Base-by-base conservation (phyloP, 495 filamentous ascomycete species). In the Penicillium cosmopolitanum region DNA sequence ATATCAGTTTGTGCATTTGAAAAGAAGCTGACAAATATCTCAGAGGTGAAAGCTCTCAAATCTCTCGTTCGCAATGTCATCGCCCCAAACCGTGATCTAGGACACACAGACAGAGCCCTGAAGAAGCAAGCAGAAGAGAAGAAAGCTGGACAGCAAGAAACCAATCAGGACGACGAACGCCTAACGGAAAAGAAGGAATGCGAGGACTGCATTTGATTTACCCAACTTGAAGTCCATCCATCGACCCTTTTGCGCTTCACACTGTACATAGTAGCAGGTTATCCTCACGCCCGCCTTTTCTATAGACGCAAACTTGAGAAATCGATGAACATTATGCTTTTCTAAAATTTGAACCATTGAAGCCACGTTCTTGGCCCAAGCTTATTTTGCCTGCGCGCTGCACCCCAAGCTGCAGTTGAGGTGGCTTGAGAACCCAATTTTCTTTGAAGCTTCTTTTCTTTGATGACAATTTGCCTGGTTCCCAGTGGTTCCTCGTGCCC, bases 21-120 rank as follows among this genome's bases (percentile, higher is more conserved):
- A 16, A 44, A n/a, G 42, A 48, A 28, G n/a, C 46, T 48, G 1
- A 48, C 18, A 10, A 48, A 23, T 15, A 16, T 6, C 56, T 11
- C 50, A 88, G 91, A 96, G 72, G 89, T 89, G 11, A 95, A 96
- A 72, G 82, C 89, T 57, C 85, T 98, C n/a, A 98, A 98, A 74
- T 83, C 89, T 18, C 81, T 86, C n/a, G 88, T 98, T 6, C 78
- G 95, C 47, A 88, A 97, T 79, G 79, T 91, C 38, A 87, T 97
- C 61, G 84, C 93, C 54, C 95, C 95, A 0, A 74, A 71, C 0
- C 80, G 88, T 59, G 82, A 91, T 70, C 73, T 98, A 57, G 95
- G 95, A 1, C 95, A 98, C 80, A 87, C 91, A 3, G 90, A 93
- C 72, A 77, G 82, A 55, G 77, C 76, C 0, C 66, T 78, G 65